These are phyloP conservation scores for Magnusiomyces tetraspermus DNA, from an alignment of 1,139 yeast species.

Conservation along the genomic window DNA sequence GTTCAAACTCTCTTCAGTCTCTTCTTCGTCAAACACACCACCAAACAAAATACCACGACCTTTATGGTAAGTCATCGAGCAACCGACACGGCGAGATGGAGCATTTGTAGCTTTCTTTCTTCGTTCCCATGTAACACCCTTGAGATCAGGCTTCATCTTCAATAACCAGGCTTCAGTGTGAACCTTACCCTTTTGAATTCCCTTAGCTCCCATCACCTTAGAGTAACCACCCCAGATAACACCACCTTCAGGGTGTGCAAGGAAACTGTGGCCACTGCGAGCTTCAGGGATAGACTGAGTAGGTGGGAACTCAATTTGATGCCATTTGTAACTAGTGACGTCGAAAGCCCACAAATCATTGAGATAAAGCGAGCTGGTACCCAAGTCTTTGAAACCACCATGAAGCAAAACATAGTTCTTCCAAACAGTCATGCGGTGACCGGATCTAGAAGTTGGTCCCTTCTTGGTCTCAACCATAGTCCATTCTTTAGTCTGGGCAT, in stretches of 20 bases:
- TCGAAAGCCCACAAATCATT: conserved; percentile 91
- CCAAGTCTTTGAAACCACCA: conserved; percentile 88
- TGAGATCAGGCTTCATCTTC: conserved; percentile 81
- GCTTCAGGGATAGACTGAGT: conserved; percentile 80
- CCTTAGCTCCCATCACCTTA: conserved; percentile 84
- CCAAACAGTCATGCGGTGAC: conserved; percentile 87
- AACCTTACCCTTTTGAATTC: conserved; percentile 87
- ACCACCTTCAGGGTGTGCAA: conserved; percentile 79
- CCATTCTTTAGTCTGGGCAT: conserved; percentile 82
- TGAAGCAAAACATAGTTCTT: conserved; percentile 74
- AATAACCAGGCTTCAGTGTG: conserved; percentile 79
- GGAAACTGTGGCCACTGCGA: conserved; percentile 83
- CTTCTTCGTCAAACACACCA: conserved; percentile 91
- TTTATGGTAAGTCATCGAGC: conserved; percentile 79
- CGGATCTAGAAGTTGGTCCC: conserved; percentile 82
- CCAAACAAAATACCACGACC: conserved; percentile 92
- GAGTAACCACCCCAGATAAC: conserved; percentile 89
- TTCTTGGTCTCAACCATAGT: conserved; percentile 66
- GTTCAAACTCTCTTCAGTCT: conserved; percentile 84
- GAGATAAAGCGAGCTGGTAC: conserved; percentile 66
- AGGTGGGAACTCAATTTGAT: conserved; percentile 76
- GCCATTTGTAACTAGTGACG: conserved; percentile 82
- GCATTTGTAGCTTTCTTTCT: conserved; percentile 81
- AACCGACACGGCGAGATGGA: conserved; percentile 91
- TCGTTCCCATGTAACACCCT: conserved; percentile 76